phyloP scores from a whole-genome alignment of 2,329 filamentous ascomycete genomes.

The Aspergillaceae sp. region DNA sequence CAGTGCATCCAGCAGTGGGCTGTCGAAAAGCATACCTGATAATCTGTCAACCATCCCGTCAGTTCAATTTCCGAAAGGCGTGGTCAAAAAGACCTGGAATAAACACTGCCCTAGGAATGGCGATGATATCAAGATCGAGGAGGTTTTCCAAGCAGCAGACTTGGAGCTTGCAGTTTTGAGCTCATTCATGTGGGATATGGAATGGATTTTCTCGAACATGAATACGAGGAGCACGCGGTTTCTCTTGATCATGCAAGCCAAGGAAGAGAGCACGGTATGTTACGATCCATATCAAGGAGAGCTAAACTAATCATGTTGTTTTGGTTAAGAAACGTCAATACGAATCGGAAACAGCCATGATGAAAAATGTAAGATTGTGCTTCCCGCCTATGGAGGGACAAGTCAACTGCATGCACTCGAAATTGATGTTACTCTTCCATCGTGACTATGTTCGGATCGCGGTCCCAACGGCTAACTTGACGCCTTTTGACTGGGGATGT shows the following conservation, averaged over 20 bases:
- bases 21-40: background rate
- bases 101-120: conserved; percentile 50
- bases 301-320: conserved; percentile 1
- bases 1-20: too few species aligned
- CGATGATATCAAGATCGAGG: conserved; percentile 79
- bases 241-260: conserved; percentile 55
- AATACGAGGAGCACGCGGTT: conserved; percentile 53
- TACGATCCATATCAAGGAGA: too few species aligned
- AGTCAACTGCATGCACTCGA: conserved; percentile 79
- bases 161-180: conserved; percentile 73
- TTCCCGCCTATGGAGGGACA: conserved; percentile 73
- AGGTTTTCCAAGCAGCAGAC: conserved; percentile 65
- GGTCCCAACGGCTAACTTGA: conserved; percentile 79
- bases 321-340: conserved; percentile 28
- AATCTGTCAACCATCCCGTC: conserved; percentile 13
- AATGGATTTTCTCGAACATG: conserved; percentile 69
- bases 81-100: conserved; percentile 75
- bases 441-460: conserved; percentile 65
- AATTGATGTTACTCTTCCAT: conserved; percentile 83
- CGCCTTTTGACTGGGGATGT: conserved; percentile 84
- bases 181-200: conserved; percentile 76
- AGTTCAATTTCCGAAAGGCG: conserved; percentile 49
- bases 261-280: conserved; percentile 39
- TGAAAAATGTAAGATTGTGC: conserved; percentile 54
- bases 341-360: conserved; percentile 31